Conservation (phyloP, 1,284 basidiomycete species). For the Ceratobasidium papillatum region DNA sequence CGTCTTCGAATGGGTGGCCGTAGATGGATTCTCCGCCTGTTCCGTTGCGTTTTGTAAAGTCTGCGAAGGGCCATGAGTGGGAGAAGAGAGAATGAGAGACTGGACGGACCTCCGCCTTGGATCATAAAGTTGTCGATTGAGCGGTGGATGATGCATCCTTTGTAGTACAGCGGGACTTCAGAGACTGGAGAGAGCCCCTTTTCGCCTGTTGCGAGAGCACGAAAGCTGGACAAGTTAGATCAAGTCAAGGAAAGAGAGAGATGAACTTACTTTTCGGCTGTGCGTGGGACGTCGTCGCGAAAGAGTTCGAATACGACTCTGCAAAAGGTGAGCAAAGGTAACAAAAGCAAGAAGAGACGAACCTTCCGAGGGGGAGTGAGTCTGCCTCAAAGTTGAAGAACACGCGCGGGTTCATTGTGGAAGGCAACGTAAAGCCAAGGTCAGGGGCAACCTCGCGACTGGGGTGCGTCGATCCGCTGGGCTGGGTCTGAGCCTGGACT, state of each 20-base stretch:
- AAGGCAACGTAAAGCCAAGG: background rate
- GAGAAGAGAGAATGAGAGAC: background rate
- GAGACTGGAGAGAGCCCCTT: conserved; percentile 72
- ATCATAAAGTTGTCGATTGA: conserved; percentile 90
- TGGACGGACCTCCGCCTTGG: conserved; percentile 72
- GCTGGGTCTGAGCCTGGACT: background rate
- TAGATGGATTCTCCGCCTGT: conserved; percentile 87
- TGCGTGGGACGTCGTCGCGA: conserved; percentile 78
- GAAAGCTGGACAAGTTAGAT: conserved; percentile 66
- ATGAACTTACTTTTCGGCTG: conserved; percentile 80
- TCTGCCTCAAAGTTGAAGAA: conserved; percentile 74
- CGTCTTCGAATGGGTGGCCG: conserved; percentile 76
- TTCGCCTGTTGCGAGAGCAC: conserved; percentile 88
- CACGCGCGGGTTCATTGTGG: conserved; percentile 59
- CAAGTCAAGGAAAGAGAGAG: background rate
- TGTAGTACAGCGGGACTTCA: conserved; percentile 81
- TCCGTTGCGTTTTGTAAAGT: conserved; percentile 80
- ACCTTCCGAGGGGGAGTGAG: conserved; percentile 67
- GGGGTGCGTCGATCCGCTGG: background rate
- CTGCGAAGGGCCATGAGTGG: conserved; percentile 51
- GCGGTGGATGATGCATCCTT: conserved; percentile 78
- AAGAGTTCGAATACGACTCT: conserved; percentile 86
- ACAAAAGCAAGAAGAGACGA: conserved; percentile 41
- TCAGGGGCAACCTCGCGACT: conserved; percentile 6
- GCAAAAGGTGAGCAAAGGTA: conserved; percentile 19